Evolutionary conservation across 2,329 filamentous ascomycete genomes (phyloP), one percentile per base, ranked within the genome.

Genomic region (Trichoderma arundinaceum): DNA sequence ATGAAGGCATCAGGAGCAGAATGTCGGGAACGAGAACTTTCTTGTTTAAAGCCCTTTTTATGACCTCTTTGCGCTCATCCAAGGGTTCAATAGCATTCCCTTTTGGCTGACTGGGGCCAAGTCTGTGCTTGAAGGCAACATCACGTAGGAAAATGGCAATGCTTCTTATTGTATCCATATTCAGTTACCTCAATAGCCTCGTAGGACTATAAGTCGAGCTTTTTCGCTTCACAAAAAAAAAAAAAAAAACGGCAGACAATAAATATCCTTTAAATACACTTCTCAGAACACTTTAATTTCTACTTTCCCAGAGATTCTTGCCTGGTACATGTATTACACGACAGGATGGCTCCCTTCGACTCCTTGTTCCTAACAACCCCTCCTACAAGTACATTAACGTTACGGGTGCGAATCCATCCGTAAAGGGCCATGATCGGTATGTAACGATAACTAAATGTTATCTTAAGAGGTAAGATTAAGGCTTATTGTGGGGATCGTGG

Each of bases 1-100:
- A 63, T 0, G 6, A 22, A 53, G 60, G 60, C 60, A 63, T 63
- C 1, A 58, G 15, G 1, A 12, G 13, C 6, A 58, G 28, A 22
- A 58, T 58, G 15, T 58, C 32, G 9, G 54, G 54, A 6, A 58
- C 39, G 8, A 58, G 54, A 19, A 58, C 28, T 10, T 58, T 58
- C 10, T 58, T 58, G 7, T 58, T 58, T 9, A 58, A 19, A 12
- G 12, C 41, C 6, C 54, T 46, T 35, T 1, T 35, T 7, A 58
- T 58, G 28, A 58, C 15, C 2, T 58, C 41, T 46, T 35, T 35
- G 17, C 54, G 54, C 32, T 58, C 54, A 9, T 46, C 39, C 5
- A 35, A 46, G 0, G 19, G 4, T 4, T 46, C 17, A 0, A 28
- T 1, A 5, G 10, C 32, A 58, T 44, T n/a, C 15, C 19, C 33